Percentiles rank a stretch among this genome's conserved stretches.
These are phyloP conservation scores for Neurospora sp. DNA, from an alignment of 495 filamentous ascomycete species.

Conservation along the genomic window DNA sequence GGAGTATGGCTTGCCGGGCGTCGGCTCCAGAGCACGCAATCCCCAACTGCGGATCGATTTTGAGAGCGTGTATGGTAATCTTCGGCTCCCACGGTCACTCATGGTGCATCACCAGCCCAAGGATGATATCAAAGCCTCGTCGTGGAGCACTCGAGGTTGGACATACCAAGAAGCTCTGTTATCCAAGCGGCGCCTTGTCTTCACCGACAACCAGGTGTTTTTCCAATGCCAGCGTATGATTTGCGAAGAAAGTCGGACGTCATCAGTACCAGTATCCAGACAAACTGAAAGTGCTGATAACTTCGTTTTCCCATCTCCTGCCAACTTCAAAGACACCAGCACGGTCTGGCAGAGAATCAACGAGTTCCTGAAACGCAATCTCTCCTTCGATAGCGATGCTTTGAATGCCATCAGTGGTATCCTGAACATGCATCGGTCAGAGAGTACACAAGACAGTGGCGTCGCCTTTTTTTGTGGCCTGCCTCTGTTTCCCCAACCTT, in stretches of 20 bases:
- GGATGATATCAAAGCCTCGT: background rate
- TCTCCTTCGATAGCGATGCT: background rate
- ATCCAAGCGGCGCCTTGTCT: background rate
- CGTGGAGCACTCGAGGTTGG: slow-evolving; percentile 1
- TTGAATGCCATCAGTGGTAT: slow-evolving; percentile 2
- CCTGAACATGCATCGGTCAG: background rate
- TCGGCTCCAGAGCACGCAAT: slow-evolving; percentile 1
- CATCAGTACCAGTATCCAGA: background rate
- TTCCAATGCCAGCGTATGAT: background rate
- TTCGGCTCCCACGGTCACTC: background rate
- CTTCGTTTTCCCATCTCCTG: background rate
- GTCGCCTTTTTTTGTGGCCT: background rate
- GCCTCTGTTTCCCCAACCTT: background rate
- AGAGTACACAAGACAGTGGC: background rate
- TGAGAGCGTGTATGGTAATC: background rate
- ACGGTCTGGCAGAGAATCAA: background rate
- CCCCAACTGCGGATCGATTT: background rate
- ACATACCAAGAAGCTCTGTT: slow-evolving; percentile 3
- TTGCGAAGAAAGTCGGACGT: background rate
- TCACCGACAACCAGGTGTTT: background rate
- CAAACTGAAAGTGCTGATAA: background rate
- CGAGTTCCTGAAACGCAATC: background rate
- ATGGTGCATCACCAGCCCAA: background rate
- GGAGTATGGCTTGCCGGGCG: slow-evolving; percentile 22
- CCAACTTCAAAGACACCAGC: background rate